Evolutionary conservation across 257 asterid species (phyloP).

Genomic region (Gynochthodes officinalis): DNA sequence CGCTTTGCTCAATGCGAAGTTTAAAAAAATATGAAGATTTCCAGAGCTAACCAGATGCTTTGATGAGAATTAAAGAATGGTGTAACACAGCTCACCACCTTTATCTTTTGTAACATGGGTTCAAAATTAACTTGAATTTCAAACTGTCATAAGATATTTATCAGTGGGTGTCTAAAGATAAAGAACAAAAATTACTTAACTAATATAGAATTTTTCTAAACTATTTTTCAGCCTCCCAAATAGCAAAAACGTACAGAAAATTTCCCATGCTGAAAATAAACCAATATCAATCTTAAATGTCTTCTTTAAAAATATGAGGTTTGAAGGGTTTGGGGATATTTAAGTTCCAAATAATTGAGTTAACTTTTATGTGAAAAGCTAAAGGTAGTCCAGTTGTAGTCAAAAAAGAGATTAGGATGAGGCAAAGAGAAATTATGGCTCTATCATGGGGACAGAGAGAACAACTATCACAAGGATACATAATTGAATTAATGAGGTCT

Average conservation of each 20-base stretch:
- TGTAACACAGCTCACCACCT: neutral
- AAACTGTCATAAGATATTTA: too few species aligned
- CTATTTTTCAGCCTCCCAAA: neutral
- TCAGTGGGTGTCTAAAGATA: too few species aligned
- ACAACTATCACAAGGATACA: neutral
- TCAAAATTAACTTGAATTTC: neutral
- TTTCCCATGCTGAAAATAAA: neutral
- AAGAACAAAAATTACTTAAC: too few species aligned
- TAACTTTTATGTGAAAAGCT: neutral
- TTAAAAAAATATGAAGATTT: neutral
- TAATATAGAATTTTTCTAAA: too few species aligned
- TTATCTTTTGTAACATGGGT: too few species aligned
- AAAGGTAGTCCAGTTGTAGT: neutral
- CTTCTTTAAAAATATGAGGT: neutral
- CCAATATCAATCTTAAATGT: neutral
- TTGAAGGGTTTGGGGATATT: neutral
- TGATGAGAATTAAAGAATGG: neutral
- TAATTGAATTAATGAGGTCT: neutral
- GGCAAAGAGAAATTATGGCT: neutral
- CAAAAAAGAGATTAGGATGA: too few species aligned
- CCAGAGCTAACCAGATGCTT: neutral
- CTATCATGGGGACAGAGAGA: neutral
- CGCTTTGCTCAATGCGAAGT: neutral
- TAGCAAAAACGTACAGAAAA: neutral
- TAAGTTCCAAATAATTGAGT: neutral